Evolutionary conservation across 2,329 filamentous ascomycete species (phyloP), one percentile per base, ranked within the genome.

Genomic region (Pseudogymnoascus sp.): DNA sequence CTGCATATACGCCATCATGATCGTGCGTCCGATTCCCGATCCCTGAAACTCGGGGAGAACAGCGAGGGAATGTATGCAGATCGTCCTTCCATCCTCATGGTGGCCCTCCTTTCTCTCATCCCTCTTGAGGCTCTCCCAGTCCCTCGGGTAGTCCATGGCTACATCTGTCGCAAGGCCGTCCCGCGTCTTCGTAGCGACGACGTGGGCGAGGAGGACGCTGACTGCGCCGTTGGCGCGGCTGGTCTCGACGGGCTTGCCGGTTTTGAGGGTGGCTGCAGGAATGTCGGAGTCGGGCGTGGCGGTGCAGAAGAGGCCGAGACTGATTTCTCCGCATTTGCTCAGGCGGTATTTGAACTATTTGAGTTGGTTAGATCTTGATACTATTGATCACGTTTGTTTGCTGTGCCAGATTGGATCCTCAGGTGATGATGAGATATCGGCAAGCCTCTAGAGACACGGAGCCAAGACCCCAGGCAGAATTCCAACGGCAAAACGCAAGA

Each of bases 11-110:
- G 88, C 83, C 74, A 85, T 87, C 77, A 96, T 80, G 65, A 96
- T 77, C 19, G 88, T 85, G 66, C 83, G 86, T 15, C 90, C 93
- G 2, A 96, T 79, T 1, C 90, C 89, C 64, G 86, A 85, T 35
- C 84, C 81, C 67, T 95, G 90, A 63, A 91, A 85, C 64, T 87
- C 83, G 0, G 90, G 91, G 62, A 89, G 80, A 5, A 96, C 87
- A 17, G 89, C 90, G 4, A 97, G 80, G 0, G 90, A 93, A 75
- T 97, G 93, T 60, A 96, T 77, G 63, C 86, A 90, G 63, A 96
- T 82, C 0, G 90, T 96, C 46, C 85, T 77, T 40, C 91, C 91
- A 15, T 79, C 78, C 64, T 91, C 85, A 69, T 89, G 84, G 74
- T 96, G 90, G 33, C 91, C 91, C 9, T 85, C 71, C 1, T 74